These are phyloP conservation scores for Camellia japonica DNA, from an alignment of 148 eudicot species.

Conservation along the genomic window DNA sequence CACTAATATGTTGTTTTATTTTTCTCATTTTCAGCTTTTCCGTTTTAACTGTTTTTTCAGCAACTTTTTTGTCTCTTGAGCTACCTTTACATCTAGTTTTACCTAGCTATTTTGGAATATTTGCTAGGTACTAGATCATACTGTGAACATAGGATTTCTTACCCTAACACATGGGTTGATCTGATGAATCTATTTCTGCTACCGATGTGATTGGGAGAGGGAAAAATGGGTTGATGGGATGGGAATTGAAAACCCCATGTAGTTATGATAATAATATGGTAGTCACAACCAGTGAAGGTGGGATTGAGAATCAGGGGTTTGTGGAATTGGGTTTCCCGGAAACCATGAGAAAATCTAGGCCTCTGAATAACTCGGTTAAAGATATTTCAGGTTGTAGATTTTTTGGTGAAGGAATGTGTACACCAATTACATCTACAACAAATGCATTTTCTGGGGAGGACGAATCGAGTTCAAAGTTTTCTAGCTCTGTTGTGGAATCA, in stretches of 20 bases:
- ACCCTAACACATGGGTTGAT: too few species aligned
- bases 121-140: too few species aligned
- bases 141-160: too few species aligned
- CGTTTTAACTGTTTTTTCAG: too few species aligned
- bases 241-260: slow-evolving; percentile 22
- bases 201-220: slow-evolving; percentile 23
- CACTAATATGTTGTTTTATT: too few species aligned
- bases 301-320: slow-evolving; percentile 34
- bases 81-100: too few species aligned
- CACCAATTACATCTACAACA: slow-evolving; percentile 25
- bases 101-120: too few species aligned
- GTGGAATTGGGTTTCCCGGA: slow-evolving; percentile 37
- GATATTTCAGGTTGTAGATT: neutral
- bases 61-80: too few species aligned
- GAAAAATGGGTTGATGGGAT: slow-evolving; percentile 26
- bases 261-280: slow-evolving; percentile 31
- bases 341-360: slow-evolving; percentile 25
- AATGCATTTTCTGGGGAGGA: slow-evolving; percentile 37
- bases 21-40: too few species aligned
- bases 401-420: slow-evolving; percentile 12
- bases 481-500: slow-evolving; percentile 45
- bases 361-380: slow-evolving; percentile 21
- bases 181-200: slow-evolving; percentile 35
- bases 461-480: slow-evolving; percentile 32
- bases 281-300: slow-evolving; percentile 23